Percentiles rank a stretch among this genome's conserved stretches.
These are phyloP conservation scores for Penicillium coprophilum DNA, from an alignment of 495 filamentous ascomycete species.

Conservation along the genomic window DNA sequence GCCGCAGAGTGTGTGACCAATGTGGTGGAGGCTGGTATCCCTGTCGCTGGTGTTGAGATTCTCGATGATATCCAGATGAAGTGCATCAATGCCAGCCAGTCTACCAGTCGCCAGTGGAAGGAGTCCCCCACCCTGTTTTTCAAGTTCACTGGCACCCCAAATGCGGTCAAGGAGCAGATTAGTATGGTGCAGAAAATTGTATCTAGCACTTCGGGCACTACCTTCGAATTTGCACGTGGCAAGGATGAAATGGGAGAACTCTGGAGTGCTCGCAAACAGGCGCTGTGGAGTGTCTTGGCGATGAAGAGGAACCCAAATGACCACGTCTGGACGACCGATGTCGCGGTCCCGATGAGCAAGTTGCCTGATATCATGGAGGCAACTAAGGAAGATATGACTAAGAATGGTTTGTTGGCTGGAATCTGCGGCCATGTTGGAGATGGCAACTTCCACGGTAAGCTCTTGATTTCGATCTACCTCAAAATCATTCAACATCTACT, in stretches of 20 bases:
- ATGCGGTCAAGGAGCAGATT: conserved; percentile 60
- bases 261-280: conserved; percentile 62
- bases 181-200: conserved; percentile 56
- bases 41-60: conserved; percentile 63
- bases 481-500: neutral
- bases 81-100: conserved; percentile 60
- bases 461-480: neutral
- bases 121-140: conserved; percentile 65
- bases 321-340: conserved; percentile 66
- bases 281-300: conserved; percentile 60
- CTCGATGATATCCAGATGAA: conserved; percentile 67
- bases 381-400: conserved; percentile 57
- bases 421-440: conserved; percentile 71
- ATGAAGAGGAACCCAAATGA: conserved; percentile 55
- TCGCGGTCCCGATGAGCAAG: conserved; percentile 62
- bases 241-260: conserved; percentile 57
- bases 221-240: conserved; percentile 61
- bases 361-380: conserved; percentile 64
- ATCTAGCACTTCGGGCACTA: conserved; percentile 44
- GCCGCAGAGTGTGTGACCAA: conserved; percentile 60
- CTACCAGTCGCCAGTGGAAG: conserved; percentile 56
- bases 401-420: conserved; percentile 55
- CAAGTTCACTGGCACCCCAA: conserved; percentile 62
- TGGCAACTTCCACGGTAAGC: conserved; percentile 62
- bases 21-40: conserved; percentile 61